Conservation (phyloP, 1,284 basidiomycete species). For the Microbotryum silenes-acaulis region DNA sequence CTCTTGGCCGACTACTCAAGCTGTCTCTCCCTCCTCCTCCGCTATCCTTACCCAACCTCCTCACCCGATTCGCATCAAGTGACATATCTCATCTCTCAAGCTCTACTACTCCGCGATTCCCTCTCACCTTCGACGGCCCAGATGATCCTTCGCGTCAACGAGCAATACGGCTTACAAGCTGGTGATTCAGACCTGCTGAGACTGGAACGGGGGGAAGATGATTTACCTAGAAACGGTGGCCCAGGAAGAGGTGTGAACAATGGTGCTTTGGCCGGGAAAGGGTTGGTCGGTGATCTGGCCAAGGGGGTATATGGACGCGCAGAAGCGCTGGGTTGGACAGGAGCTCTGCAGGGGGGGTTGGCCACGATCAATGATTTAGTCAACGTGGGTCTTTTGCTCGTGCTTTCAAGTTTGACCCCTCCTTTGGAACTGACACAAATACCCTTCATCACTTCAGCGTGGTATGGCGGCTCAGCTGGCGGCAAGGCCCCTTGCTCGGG, state of each 20-base stretch:
- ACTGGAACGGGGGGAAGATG: neutral
- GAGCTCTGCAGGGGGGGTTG: slow-evolving; percentile 34
- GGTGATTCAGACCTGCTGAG: too few species aligned
- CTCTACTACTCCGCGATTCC: slow-evolving; percentile 60
- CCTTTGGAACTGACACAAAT: too few species aligned
- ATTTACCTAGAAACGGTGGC: neutral
- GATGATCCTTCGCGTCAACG: neutral
- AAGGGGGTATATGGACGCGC: slow-evolving; percentile 32
- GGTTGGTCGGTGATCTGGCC: slow-evolving; percentile 26
- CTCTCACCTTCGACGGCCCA: slow-evolving; percentile 27
- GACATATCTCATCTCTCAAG: slow-evolving; percentile 62
- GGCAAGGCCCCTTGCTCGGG: neutral
- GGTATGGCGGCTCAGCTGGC: neutral
- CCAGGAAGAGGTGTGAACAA: neutral
- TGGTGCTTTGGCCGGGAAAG: slow-evolving; percentile 9
- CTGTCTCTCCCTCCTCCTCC: slow-evolving; percentile 70
- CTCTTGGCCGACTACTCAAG: slow-evolving; percentile 74
- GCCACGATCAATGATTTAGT: slow-evolving; percentile 30
- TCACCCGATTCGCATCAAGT: neutral
- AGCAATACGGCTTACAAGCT: neutral
- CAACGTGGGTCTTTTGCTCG: slow-evolving; percentile 11
- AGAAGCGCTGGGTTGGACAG: slow-evolving; percentile 23
- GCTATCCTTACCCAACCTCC: slow-evolving; percentile 53
- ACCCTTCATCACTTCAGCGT: neutral
- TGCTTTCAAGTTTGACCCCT: too few species aligned